phyloP scores from a whole-genome alignment of 108 stramenopile genomes.

The Nitzschia palea region DNA sequence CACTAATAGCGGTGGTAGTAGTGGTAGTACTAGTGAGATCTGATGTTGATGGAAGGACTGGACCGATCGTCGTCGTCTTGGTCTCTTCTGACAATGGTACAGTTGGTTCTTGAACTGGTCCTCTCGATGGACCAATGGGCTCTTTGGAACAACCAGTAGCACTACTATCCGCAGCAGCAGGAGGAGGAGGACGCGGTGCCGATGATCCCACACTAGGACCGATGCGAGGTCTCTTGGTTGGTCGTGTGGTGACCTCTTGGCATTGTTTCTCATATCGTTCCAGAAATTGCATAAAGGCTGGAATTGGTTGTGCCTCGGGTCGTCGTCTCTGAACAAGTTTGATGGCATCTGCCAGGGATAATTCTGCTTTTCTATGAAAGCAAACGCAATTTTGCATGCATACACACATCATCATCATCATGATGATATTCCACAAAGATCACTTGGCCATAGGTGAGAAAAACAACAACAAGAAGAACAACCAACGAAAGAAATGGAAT shows the following conservation, averaged over 20 bases:
- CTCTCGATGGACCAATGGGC: no score
- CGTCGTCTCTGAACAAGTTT: slow-evolving; percentile 50
- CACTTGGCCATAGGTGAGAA: neutral
- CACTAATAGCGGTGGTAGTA: no score
- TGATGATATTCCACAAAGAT: neutral
- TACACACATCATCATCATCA: neutral
- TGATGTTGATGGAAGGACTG: no score
- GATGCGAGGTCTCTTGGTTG: neutral
- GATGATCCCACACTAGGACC: neutral
- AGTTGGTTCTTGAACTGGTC: no score
- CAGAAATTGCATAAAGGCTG: slow-evolving; percentile 61
- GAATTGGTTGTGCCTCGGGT: slow-evolving; percentile 63
- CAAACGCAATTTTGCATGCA: neutral
- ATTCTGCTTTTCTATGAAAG: slow-evolving; percentile 41
- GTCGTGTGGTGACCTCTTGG: neutral
- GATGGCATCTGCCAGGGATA: slow-evolving; percentile 52
- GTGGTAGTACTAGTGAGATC: no score
- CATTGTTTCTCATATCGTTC: slow-evolving; percentile 35
- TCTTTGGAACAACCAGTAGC: no score
- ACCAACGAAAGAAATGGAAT: neutral
- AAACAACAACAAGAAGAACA: neutral
- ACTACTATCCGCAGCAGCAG: neutral
- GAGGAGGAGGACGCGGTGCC: neutral
- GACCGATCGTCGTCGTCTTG: no score
- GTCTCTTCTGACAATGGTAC: no score